Base-by-base conservation (phyloP, 768 basidiomycete genomes). In the Agaricus sinodeliciosus region DNA sequence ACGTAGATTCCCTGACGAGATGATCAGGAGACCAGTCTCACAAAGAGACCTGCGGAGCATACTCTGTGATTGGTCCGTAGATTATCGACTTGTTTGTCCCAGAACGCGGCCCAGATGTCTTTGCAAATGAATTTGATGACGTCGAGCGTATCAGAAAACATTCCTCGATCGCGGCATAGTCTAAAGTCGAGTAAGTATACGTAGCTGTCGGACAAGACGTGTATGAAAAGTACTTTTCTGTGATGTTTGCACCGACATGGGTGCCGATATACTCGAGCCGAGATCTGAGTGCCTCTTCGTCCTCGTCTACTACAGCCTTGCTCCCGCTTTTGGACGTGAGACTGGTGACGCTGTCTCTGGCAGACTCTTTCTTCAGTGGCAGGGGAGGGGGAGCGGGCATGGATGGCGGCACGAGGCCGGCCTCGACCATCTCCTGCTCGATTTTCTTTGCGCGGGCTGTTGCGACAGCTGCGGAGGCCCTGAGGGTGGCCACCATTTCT, bases 31-130 rank as follows among this genome's bases (percentile, higher is more conserved):
- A 41, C 42, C 13, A 18, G 18, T 31, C 31, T 31, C 31, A 5
- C 31, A 4, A 37, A 22, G 13, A 19, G 27, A 27, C 16, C 7
- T 1, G 49, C n/a, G 18, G 26, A 19, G 70, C 82, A 37, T 62
- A 93, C 93, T 45, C 94, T 76, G 66, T 95, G 94, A 65, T 97
- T 97, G 13, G 94, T 97, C 42, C 94, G 81, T 54, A 97, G 70
- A 66, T 97, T 97, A 62, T 96, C 94, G 1, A 96, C 90, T 65
- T 95, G 94, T 64, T 94, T 94, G 48, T 93, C 89, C 85, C 90
- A 96, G 51, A 87, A 87, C 18, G 85, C 82, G 0, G 81, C 74
- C 90, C 94, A 97, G n/a, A 97, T 71, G 52, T 97, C 94, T 63
- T 97, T 97, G 72, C 94, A 97, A 53, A 97, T 78, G 62, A 96